Evolutionary conservation across 768 basidiomycete genomes (phyloP).

Genomic region (Pleurotus sapidus): DNA sequence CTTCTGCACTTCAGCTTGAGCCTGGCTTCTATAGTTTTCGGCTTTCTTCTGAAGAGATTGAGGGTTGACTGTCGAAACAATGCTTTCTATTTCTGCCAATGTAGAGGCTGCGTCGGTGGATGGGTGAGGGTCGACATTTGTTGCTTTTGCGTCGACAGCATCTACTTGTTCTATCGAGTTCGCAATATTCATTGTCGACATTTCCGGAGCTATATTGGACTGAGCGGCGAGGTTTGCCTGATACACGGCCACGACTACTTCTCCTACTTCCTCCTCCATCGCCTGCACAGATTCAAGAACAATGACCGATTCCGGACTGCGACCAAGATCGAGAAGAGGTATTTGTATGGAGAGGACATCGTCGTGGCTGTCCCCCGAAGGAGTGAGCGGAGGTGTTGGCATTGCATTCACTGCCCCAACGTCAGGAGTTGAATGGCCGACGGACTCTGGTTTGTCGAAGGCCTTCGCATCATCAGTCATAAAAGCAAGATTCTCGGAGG

Average conservation of each 20-base stretch:
- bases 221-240: background rate
- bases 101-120: background rate
- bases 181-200: too few species aligned
- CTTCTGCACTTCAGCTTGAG: background rate
- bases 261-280: conserved; percentile 3
- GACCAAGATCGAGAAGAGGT: background rate
- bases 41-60: background rate
- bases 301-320: background rate
- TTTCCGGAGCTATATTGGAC: background rate
- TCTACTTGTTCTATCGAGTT: too few species aligned
- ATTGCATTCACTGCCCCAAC: background rate
- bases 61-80: background rate
- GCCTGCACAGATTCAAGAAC: background rate
- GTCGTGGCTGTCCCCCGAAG: background rate
- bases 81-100: background rate
- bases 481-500: background rate
- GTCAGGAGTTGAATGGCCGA: background rate
- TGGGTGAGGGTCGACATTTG: background rate
- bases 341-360: conserved; percentile 1
- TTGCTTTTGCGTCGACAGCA: too few species aligned
- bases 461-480: too few species aligned
- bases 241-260: background rate
- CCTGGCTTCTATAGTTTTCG: background rate
- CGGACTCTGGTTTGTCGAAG: too few species aligned
- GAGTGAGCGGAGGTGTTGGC: conserved; percentile 3